Evolutionary conservation across 345 rosid genomes (phyloP), one percentile per base, ranked within the genome.

Genomic region (Eucalyptus albens): DNA sequence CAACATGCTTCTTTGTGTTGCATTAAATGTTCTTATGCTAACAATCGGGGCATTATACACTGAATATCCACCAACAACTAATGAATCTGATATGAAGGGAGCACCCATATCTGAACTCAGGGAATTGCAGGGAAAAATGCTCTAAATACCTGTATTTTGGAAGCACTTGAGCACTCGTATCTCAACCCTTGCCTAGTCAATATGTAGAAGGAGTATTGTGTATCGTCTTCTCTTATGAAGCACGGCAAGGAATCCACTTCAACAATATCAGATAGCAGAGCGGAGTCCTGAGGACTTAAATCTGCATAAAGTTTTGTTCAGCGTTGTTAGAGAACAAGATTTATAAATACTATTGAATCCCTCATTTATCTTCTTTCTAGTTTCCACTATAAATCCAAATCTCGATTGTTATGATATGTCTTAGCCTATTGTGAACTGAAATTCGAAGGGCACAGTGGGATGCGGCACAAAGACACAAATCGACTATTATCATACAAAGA

Each of bases 261-360:
- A 59, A 95, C 96, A 87, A 96, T 87, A 92, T 98, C 99, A 6
- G 98, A 94, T 51, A 97, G 92, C 87, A 98, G 90, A 81, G 99
- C 90, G 51, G 99, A 98, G 89, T 97, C 99, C 90, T 97, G 98
- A 81, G 99, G 99, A 91, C 98, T 96, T 91, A 98, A 93, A 92
- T 98, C 99, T 97, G 95, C 93, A 92, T 27, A n/a, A 88, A 87
- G 85, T 40, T n/a, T 49, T 56, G 42, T 50, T 45, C 89, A 29
- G 42, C 77, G 88, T 60, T 87, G 88, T 26, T 49, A 80, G 90
- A 50, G 87, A 83, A 49, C 24, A 56, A 27, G 80, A 19, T 83
- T 51, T 44, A 60, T 47, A n/a, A 27, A 51, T 42, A 40, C 86
- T 33, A 81, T 26, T 11, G 65, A 37, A 51, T 51, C 44, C 22